Percentiles rank a stretch among this genome's conserved stretches.
Evolutionary conservation across 169 alveolate genomes (phyloP).

Genomic region (Theileria luwenshuni): DNA sequence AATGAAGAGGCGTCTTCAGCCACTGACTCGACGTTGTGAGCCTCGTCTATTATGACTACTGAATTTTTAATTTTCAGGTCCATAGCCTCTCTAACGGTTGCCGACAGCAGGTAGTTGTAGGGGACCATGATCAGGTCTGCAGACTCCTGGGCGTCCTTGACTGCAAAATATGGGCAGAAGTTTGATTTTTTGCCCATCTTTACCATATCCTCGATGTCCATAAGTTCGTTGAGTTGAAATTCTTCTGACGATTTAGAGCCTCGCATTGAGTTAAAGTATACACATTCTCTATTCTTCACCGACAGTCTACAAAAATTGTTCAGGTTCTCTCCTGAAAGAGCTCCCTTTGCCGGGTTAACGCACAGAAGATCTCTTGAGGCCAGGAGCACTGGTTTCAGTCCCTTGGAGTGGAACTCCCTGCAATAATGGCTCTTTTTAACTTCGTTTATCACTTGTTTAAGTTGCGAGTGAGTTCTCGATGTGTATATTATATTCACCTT

Average conservation of each 20-base stretch:
- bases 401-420: conserved; percentile 77
- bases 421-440: conserved; percentile 75
- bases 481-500: conserved; percentile 86
- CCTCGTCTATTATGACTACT: conserved; percentile 92
- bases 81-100: conserved; percentile 79
- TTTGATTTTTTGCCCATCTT: conserved; percentile 68
- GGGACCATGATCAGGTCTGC: conserved; percentile 89
- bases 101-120: conserved; percentile 88
- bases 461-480: conserved; percentile 92
- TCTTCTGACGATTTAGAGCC: conserved; percentile 55
- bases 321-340: conserved; percentile 76
- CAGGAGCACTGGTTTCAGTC: conserved; percentile 79
- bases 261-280: conserved; percentile 76
- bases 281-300: conserved; percentile 78
- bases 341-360: conserved; percentile 80
- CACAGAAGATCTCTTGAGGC: conserved; percentile 91
- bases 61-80: conserved; percentile 80
- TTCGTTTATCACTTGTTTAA: conserved; percentile 89
- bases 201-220: conserved; percentile 88
- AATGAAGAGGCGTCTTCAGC: conserved; percentile 88
- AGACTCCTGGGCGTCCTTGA: conserved; percentile 79
- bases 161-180: conserved; percentile 91
- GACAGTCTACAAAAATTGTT: conserved; percentile 77
- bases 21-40: conserved; percentile 89
- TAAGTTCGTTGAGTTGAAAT: conserved; percentile 76